Base-by-base conservation (phyloP, 495 filamentous ascomycete species). In the Aspergillus nanangensis region DNA sequence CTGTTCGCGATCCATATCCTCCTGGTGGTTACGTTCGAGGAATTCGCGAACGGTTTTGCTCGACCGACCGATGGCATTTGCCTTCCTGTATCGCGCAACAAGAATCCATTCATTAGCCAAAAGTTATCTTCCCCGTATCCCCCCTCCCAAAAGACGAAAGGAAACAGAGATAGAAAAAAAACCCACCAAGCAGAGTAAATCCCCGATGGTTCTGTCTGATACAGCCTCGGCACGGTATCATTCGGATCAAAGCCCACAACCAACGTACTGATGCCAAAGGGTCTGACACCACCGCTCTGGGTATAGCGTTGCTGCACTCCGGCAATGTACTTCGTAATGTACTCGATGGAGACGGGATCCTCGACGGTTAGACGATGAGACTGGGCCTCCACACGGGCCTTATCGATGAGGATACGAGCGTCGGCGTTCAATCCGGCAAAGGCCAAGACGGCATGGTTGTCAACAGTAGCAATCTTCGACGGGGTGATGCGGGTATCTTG, bases 401-500 rank as follows among this genome's bases (percentile, higher is more conserved):
- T 96, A 79, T 98, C 93, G 55, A 98, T 87, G 35, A 98, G 78
- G 65, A 97, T 96, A 50, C 93, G 82, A 52, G 94, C 94, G 67
- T 98, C 93, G 63, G 93, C 93, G 67, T 98, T 96, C 47, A 98
- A 76, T 7, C 93, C 93, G 44, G 93, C 93, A 53, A 98, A 98
- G 42, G 93, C 93, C 48, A 98, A 90, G 65, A 88, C 92, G 43
- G 93, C 92, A 69, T 98, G 93, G 54, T 82, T 87, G 69, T 98
- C 93, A 57, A 98, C 78, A 41, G 94, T 77, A 34, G 88, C 87
- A 67, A 98, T 95, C 77, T 98, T 98, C 43, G 91, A 96, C 20
- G 93, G 93, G 21, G 93, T 98, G 73, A 98, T 98, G 54, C 93
- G 88, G 38, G 93, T 97, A 71, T 98, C 93, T 81, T 98, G 93